Evolutionary conservation across 192 early-diverging fungal genomes (phyloP).

Genomic region (Powellomyces hirtus): DNA sequence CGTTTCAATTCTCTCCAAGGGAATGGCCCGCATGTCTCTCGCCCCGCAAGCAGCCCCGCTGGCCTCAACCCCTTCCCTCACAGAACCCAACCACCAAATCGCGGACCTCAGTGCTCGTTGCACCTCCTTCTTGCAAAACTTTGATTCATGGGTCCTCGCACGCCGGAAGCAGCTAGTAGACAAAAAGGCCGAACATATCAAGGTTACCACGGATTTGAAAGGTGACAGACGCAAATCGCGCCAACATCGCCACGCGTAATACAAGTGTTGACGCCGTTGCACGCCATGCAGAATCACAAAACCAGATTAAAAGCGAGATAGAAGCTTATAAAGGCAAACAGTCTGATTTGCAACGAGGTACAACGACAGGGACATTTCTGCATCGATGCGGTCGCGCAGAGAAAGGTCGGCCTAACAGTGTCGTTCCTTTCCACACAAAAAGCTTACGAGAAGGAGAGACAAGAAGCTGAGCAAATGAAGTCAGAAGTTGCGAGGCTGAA

Average conservation of each 20-base stretch:
- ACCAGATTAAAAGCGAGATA: constrained; percentile 6
- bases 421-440: neutral
- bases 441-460: constrained; percentile 12
- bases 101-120: constrained; percentile 4
- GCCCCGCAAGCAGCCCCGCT: constrained; percentile 1
- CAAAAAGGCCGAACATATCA: neutral
- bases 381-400: neutral
- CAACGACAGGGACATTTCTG: constrained; percentile 1
- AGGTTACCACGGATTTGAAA: neutral
- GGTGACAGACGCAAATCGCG: too few relatives aligned
- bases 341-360: constrained; percentile 15
- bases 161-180: constrained; percentile 16
- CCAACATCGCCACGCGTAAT: too few relatives aligned
- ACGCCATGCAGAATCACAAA: too few relatives aligned
- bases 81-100: neutral
- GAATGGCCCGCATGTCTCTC: constrained; percentile 8
- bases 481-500: constrained; percentile 13
- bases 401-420: neutral
- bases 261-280: too few relatives aligned
- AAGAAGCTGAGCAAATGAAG: constrained; percentile 15
- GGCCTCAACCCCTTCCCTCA: neutral
- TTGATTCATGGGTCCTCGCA: constrained; percentile 19
- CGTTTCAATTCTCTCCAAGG: constrained; percentile 2
- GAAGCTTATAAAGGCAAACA: constrained; percentile 23
- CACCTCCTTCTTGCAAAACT: constrained; percentile 7